These are phyloP conservation scores for Candida tetrigidarum DNA, from an alignment of 1,139 yeast species.

Conservation along the genomic window DNA sequence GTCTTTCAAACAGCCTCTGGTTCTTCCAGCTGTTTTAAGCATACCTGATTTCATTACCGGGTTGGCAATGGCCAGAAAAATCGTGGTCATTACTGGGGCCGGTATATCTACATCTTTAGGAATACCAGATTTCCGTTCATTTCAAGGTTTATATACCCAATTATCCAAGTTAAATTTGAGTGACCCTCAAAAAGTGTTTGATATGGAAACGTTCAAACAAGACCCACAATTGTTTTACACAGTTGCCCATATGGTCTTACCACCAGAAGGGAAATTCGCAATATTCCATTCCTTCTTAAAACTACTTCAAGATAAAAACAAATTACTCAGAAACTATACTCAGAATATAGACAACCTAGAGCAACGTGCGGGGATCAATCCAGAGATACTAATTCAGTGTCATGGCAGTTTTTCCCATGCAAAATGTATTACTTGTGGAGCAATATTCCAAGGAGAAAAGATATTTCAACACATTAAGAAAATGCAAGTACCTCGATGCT, in stretches of 20 bases:
- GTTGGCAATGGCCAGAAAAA: slow-evolving; percentile 30
- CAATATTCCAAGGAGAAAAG: slow-evolving; percentile 66
- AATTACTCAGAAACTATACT: slow-evolving; percentile 82
- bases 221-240: slow-evolving; percentile 84
- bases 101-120: slow-evolving; percentile 92
- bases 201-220: slow-evolving; percentile 66
- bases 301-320: slow-evolving; percentile 74
- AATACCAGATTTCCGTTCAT: slow-evolving; percentile 91
- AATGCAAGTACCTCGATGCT: slow-evolving; percentile 72
- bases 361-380: slow-evolving; percentile 72
- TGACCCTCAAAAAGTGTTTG: slow-evolving; percentile 94
- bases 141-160: slow-evolving; percentile 79
- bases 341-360: slow-evolving; percentile 94
- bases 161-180: slow-evolving; percentile 69
- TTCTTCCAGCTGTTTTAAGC: slow-evolving; percentile 6
- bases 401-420: slow-evolving; percentile 95
- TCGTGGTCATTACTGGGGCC: slow-evolving; percentile 88
- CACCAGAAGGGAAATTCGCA: slow-evolving; percentile 72
- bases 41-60: slow-evolving; percentile 13
- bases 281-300: slow-evolving; percentile 86
- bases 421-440: slow-evolving; percentile 78
- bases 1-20: neutral
- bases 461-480: slow-evolving; percentile 64
- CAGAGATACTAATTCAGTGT: slow-evolving; percentile 80
- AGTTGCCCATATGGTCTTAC: slow-evolving; percentile 83